Percentiles rank a stretch among this genome's conserved stretches.
Evolutionary conservation across 2,329 filamentous ascomycete genomes (phyloP).

Genomic region (Fusarium annulatum): DNA sequence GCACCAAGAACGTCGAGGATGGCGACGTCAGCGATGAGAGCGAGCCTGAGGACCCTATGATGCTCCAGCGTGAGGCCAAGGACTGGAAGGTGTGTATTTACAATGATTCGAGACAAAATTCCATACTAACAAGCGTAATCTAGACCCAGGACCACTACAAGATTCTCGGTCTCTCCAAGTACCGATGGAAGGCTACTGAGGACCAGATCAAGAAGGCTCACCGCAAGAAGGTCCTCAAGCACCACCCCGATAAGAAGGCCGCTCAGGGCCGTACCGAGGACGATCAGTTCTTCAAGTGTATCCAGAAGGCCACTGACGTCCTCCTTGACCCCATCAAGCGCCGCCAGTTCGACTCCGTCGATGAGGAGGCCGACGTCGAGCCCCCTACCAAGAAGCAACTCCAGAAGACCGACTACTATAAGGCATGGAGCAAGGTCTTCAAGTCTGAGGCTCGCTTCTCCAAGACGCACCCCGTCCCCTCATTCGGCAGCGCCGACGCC

Average conservation of each 20-base stretch:
- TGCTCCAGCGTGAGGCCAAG: conserved; percentile 94
- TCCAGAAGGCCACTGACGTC: conserved; percentile 96
- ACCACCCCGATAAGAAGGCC: conserved; percentile 99
- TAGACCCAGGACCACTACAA: conserved; percentile 97
- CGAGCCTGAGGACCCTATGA: conserved; percentile 91
- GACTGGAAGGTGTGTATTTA: conserved; percentile 88
- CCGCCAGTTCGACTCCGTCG: conserved; percentile 95
- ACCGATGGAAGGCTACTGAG: conserved; percentile 91
- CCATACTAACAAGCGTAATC: not conserved
- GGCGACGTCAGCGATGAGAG: conserved; percentile 91
- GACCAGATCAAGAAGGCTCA: conserved; percentile 99
- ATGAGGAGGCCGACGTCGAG: conserved; percentile 91
- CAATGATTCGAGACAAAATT: not conserved
- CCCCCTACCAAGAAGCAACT: conserved; percentile 92
- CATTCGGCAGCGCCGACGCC: conserved; percentile 85
- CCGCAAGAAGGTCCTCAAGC: conserved; percentile 99
- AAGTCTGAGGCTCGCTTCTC: conserved; percentile 94
- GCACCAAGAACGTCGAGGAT: conserved; percentile 94
- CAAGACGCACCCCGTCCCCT: conserved; percentile 87
- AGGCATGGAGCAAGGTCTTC: conserved; percentile 91
- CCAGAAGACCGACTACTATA: conserved; percentile 91
- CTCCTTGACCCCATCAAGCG: conserved; percentile 92
- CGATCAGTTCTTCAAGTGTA: conserved; percentile 99
- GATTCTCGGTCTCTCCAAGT: conserved; percentile 91
- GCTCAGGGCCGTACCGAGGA: conserved; percentile 88